Base-by-base conservation (phyloP, 2,329 filamentous ascomycete genomes). In the Aspergillus pseudoterreus region DNA sequence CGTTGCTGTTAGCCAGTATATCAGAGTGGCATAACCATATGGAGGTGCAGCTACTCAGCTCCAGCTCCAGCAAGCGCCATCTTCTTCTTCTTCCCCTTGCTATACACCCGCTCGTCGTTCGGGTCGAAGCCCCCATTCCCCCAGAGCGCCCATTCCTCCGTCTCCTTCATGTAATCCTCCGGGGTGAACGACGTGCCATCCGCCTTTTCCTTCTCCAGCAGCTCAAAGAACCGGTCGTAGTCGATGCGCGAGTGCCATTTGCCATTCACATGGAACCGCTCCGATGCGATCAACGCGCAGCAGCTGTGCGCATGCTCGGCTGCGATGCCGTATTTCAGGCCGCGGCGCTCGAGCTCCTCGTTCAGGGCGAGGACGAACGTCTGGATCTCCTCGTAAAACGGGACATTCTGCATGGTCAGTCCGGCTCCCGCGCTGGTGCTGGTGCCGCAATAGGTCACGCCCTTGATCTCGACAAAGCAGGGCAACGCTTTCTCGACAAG, bases 281-380 rank as follows among this genome's bases (percentile, higher is more conserved):
- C 84, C 63, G 88, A 92, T 0, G 90, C 92, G 36, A 97, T 79
- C 47, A 97, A 75, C 19, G 95, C 85, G 68, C 92, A 97, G 76
- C 94, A 97, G 66, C 88, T 94, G 74, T 97, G 92, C 1, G 90
- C 90, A 67, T 97, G 92, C 73, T 97, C 94, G 1, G 92, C 94
- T 0, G 89, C 92, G 60, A 97, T 92, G 15, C 92, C 92, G 63
- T 97, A 97, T 1, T 78, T 78, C 6, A 97, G 77, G 0, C 89
- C 90, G 38, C 89, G 80, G 46, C 79, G 78, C 35, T 78, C 75
- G 11, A 97, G 77, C 54, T 87, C 85, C 32, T 75, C 73, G 56
- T 92, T 84, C 0, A 96, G 80, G 1, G 87, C 85, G 36, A 82
- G 79, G 9, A 95, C 91, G 65, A 96, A 97, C 2, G 85, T 83